phyloP scores from a whole-genome alignment of 2,329 filamentous ascomycete species.

The Phialocephala subalpina region DNA sequence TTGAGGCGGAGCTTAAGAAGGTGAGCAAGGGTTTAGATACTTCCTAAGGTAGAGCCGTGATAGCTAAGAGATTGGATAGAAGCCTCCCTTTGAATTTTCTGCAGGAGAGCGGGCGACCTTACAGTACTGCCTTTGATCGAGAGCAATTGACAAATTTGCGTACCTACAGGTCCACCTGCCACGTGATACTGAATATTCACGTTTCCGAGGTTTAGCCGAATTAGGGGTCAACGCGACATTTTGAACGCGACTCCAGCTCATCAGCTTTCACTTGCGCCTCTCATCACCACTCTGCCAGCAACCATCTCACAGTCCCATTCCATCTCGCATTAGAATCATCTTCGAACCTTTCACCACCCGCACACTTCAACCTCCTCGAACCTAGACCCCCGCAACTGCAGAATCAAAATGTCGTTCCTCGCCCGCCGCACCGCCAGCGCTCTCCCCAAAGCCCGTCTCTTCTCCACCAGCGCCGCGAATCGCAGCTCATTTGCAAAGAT shows the following conservation, averaged over 20 bases:
- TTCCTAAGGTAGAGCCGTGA: no score
- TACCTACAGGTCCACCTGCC: no score
- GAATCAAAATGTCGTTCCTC: slow-evolving; percentile 38
- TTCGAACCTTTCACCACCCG: neutral
- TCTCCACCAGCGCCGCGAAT: slow-evolving; percentile 58
- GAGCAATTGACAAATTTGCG: no score
- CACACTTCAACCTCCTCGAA: neutral
- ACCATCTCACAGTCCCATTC: neutral
- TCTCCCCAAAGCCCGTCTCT: slow-evolving; percentile 52
- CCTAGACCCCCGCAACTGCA: neutral
- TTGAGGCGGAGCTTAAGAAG: no score
- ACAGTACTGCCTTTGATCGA: no score
- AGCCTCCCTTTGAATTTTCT: no score
- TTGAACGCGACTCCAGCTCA: slow-evolving; percentile 5
- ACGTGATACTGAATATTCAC: no score
- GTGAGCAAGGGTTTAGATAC: no score
- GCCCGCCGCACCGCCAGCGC: slow-evolving; percentile 43
- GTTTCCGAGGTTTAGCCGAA: neutral
- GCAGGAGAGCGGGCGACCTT: no score
- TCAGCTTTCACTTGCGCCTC: neutral
- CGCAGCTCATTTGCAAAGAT: slow-evolving; percentile 75
- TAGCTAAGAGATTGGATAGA: no score
- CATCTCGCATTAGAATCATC: neutral
- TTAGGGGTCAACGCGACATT: slow-evolving; percentile 2
- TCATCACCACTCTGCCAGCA: neutral